Base-by-base conservation (phyloP, 139 green algal species). In the Coelastrella sp. region DNA sequence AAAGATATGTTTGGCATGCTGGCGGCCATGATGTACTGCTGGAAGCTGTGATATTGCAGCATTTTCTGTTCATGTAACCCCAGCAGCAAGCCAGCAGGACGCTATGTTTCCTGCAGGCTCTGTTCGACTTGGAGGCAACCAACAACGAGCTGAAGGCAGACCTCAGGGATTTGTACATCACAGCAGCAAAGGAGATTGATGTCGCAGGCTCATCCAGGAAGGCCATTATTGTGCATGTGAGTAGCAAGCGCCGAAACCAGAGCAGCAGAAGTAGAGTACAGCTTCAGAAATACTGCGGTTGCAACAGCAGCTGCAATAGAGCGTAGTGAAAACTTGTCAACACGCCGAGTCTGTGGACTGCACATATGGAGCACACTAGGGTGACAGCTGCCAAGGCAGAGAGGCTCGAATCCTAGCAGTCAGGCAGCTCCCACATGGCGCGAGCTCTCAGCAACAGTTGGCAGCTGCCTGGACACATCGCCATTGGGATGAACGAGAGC, bases 61-160 rank as follows among this genome's bases (percentile, higher is more conserved):
- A 69, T 27, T 40, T 69, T 40, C n/a, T 9, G 27, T 19, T 69
- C 15, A 7, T 23, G 9, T 17, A 13, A 64, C 17, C 53, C 11
- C 66, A 74, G 66, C 66, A 74, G 66, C 66, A 48, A 4, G n/a
- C 7, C 66, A n/a, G n/a, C 35, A 23, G 35, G 13, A 48, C 7
- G 66, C 35, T 81, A 37, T 48, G 11, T 27, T 84, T 5, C 43
- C 32, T 84, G 77, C 94, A 99, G 98, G 98, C 98, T 63, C 93
- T 99, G 25, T 99, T 99, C 84, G 98, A 99, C 88, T 89, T 99
- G 80, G 98, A 99, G 94, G 96, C 96, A 35, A 99, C 98, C 63
- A 99, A 99, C 87, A 74, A 87, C 7, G 98, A 99, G 95, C 94
- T 99, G 77, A 99, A 99, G 95, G 88, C 86, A 73, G 96, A 99